Evolutionary conservation across 768 basidiomycete species (phyloP), one percentile per base, ranked within the genome.

Genomic region (Crucibulum laeve): DNA sequence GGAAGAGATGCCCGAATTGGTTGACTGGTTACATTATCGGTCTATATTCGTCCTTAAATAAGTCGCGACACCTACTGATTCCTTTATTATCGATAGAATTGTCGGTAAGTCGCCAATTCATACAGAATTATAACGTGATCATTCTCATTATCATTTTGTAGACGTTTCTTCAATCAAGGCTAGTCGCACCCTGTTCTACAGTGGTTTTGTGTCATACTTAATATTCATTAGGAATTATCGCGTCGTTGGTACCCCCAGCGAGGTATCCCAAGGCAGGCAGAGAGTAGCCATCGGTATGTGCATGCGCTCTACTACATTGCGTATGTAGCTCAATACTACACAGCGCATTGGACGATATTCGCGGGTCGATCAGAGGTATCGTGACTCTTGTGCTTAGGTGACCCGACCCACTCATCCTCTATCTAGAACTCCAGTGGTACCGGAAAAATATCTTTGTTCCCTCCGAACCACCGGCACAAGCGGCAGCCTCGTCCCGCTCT

Each of bases 101-200:
- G 78, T 89, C 44, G 87, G 87, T 84, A 43, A 57, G 86, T 69
- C 26, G 21, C 34, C 14, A 18, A 35, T 33, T 25, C 14, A 18
- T 30, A 18, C 19, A 35, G 8, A 36, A 17, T n/a, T 32, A n/a
- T 38, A 25, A 19, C 17, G 19, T n/a, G n/a, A 43, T 26, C 25
- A 38, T 40, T 32, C 14, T 47, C 30, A 43, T 32, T 30, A 4
- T 40, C 17, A 23, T 26, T 25, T 25, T n/a, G n/a, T 44, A 91
- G 89, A 91, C 48, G 90, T 91, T 26, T 91, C 89, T 34, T 86
- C 90, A 0, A 73, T 91, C 49, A 91, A 91, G 70, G 88, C 80
- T 48, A 46, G 43, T 38, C 22, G 26, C 19, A 32, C 35, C n/a
- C 26, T 25, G n/a, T 15, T 25, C 43, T 14, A 13, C 38, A 24